Conservation (phyloP, 176 grass and related monocot genomes). For the Cymbopogon citratus region DNA sequence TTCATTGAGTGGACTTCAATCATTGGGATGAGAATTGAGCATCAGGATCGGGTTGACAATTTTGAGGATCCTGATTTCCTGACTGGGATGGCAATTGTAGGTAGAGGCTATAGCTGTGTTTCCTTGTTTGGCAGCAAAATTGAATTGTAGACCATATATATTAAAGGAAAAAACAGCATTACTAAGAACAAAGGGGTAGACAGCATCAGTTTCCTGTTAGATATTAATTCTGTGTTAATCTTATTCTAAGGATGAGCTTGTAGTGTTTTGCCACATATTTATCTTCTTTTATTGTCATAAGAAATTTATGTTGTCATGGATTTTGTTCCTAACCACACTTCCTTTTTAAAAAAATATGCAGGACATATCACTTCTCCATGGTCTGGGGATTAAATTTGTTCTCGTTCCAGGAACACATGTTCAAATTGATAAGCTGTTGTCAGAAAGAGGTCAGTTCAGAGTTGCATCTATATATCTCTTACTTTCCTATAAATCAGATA, state of each 20-base stretch:
- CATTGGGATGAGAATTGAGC: background rate
- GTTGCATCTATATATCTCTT: background rate
- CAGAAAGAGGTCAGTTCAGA: slow-evolving; percentile 76
- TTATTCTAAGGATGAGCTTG: background rate
- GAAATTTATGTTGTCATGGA: background rate
- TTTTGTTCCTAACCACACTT: background rate
- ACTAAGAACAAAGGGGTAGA: background rate
- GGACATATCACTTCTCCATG: slow-evolving; percentile 97
- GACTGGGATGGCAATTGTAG: too few species aligned
- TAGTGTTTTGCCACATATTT: background rate
- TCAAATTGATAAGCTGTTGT: slow-evolving; percentile 77
- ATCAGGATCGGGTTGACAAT: background rate
- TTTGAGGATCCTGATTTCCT: too few species aligned
- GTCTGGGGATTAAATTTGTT: slow-evolving; percentile 93
- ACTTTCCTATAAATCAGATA: background rate
- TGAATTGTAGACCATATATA: background rate
- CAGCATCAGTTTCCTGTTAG: background rate
- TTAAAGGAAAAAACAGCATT: background rate
- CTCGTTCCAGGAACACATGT: slow-evolving; percentile 81
- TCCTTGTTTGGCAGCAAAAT: background rate
- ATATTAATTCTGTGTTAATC: background rate
- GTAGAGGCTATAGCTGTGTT: background rate
- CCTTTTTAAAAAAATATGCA: slow-evolving; percentile 23
- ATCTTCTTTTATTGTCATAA: background rate
- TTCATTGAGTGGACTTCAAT: background rate